Base-by-base conservation (phyloP, 805 yeast species). In the Sugiyamaella lignohabitans region DNA sequence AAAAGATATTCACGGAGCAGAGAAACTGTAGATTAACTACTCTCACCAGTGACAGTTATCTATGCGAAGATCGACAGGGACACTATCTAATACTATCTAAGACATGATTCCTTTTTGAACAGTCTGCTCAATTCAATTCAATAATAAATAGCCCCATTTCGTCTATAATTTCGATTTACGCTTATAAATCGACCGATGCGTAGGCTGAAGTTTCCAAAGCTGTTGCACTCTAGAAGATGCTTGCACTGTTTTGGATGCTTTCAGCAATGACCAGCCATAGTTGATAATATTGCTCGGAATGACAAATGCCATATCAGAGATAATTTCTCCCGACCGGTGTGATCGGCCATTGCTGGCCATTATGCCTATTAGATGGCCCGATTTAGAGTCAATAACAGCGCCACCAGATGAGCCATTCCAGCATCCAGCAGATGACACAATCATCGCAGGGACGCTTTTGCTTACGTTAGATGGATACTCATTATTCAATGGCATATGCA, bases 361-460 rank as follows among this genome's bases (percentile, higher is more conserved):
- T 37, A 65, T 56, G 2, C 69, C 69, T 8, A 65, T 61, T 5
- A 65, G 57, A 27, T 58, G 53, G 17, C 53, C 44, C 8, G 45
- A 17, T 1, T 37, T 23, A 3, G 24, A 24, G 44, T 60, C 53
- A 38, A 62, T 51, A 3, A 65, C 50, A 0, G 59, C 67, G 5
- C 69, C 69, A 4, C 69, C 69, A 6, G 68, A 64, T 17, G 68
- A 63, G 1, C 69, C 69, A 29, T 65, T 65, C 69, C 69, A 65
- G 54, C 69, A 65, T 20, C 61, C 59, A 2, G 69, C 63, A 1
- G 65, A 53, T 10, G 61, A 46, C 2, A 65, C 55, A 5, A 62
- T 44, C 65, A 65, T 56, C 1, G 53, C 58, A 5, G 49, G 47
- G 38, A 35, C 35, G 10, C 17, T 35, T 24, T 14, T 29, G 10